phyloP scores from a whole-genome alignment of 495 filamentous ascomycete genomes.

The Penicillium diatomitis region DNA sequence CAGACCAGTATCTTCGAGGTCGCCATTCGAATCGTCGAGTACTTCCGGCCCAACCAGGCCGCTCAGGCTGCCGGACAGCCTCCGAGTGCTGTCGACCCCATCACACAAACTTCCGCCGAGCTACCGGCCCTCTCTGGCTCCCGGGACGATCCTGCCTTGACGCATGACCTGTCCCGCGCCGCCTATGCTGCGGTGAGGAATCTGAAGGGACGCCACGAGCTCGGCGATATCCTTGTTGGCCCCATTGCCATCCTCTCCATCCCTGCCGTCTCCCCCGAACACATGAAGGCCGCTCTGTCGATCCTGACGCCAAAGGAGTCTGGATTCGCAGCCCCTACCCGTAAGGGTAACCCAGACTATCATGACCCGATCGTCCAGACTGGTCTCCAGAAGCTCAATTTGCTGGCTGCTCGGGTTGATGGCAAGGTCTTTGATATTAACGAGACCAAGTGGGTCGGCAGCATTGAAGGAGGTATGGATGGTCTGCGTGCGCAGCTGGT shows the following conservation, averaged over 20 bases:
- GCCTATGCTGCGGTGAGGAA: slow-evolving; percentile 53
- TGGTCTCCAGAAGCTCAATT: slow-evolving; percentile 75
- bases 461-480: slow-evolving; percentile 75
- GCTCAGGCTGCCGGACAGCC: slow-evolving; percentile 17
- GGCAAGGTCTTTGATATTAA: slow-evolving; percentile 74
- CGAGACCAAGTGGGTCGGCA: slow-evolving; percentile 73
- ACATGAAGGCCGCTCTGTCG: slow-evolving; percentile 68
- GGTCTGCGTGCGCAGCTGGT: slow-evolving; percentile 76
- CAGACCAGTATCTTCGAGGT: slow-evolving; percentile 82
- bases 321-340: slow-evolving; percentile 66
- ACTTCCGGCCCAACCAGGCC: slow-evolving; percentile 54
- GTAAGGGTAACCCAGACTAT: slow-evolving; percentile 67
- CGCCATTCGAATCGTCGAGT: slow-evolving; percentile 77
- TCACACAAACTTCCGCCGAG: slow-evolving; percentile 35
- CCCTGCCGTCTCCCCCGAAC: slow-evolving; percentile 69
- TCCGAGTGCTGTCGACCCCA: slow-evolving; percentile 33
- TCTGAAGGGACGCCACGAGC: slow-evolving; percentile 47
- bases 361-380: slow-evolving; percentile 66
- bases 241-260: slow-evolving; percentile 75
- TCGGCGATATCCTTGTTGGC: slow-evolving; percentile 70
- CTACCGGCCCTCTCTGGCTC: slow-evolving; percentile 20
- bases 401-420: slow-evolving; percentile 77
- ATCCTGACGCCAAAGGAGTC: slow-evolving; percentile 61
- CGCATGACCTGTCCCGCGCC: slow-evolving; percentile 65
- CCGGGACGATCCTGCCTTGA: slow-evolving; percentile 43